phyloP scores from a whole-genome alignment of 1,139 yeast genomes.

The Saccharomyces hybrid region DNA sequence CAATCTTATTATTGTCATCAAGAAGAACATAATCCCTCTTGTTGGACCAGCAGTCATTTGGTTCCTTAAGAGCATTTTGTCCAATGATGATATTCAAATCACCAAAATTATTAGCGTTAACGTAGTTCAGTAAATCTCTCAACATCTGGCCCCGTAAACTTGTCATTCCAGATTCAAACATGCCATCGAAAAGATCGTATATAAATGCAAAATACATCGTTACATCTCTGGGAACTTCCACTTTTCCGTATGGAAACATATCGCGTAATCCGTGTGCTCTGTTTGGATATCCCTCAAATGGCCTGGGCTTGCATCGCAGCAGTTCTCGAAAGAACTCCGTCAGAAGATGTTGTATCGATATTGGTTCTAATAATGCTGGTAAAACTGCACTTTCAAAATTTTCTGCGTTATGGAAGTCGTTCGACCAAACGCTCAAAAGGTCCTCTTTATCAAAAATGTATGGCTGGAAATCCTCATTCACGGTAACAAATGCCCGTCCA shows the following conservation, averaged over 20 bases:
- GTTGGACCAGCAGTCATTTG: background rate
- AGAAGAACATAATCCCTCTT: background rate
- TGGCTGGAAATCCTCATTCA: slow-evolving; percentile 7
- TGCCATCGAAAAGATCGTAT: background rate
- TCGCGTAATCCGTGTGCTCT: background rate
- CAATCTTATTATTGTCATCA: background rate
- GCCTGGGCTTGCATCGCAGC: background rate
- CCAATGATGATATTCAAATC: background rate
- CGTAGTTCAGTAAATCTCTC: background rate
- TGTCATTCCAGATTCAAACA: background rate
- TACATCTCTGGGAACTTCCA: background rate
- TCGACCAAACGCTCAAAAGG: slow-evolving; percentile 14
- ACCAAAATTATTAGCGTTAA: background rate
- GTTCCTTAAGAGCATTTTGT: background rate
- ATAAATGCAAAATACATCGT: background rate
- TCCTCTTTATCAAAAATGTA: slow-evolving; percentile 14
- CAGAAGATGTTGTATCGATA: slow-evolving; percentile 9
- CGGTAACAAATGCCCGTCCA: slow-evolving; percentile 17
- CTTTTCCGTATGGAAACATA: slow-evolving; percentile 5
- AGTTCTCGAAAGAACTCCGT: slow-evolving; percentile 15
- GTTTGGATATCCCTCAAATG: background rate
- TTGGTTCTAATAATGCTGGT: slow-evolving; percentile 14
- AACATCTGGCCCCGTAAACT: background rate
- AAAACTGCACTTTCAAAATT: slow-evolving; percentile 9
- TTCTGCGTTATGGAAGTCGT: slow-evolving; percentile 10